Conservation (phyloP, 495 filamentous ascomycete species). For the Xylaria intraflava region DNA sequence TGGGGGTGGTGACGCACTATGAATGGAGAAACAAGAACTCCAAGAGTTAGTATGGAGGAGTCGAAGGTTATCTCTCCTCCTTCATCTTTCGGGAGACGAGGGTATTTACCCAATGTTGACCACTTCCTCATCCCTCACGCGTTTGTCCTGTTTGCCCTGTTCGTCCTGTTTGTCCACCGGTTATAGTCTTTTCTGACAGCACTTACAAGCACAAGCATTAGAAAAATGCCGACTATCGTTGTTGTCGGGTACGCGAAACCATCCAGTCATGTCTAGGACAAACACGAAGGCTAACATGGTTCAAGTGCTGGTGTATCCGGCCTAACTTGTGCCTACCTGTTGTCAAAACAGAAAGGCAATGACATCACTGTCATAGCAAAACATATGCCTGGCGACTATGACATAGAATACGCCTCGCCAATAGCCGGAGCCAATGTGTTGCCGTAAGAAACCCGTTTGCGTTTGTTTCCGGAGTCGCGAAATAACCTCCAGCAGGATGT, state of each 20-base stretch:
- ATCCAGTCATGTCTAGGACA: neutral
- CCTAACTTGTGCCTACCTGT: slow-evolving; percentile 80
- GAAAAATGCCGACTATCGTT: slow-evolving; percentile 41
- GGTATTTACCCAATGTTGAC: neutral
- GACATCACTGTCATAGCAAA: slow-evolving; percentile 78
- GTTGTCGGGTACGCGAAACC: slow-evolving; percentile 51
- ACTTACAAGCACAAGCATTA: neutral
- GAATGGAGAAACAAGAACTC: neutral
- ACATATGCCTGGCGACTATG: slow-evolving; percentile 98
- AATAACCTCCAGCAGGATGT: slow-evolving; percentile 26
- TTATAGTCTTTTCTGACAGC: neutral
- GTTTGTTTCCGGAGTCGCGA: neutral
- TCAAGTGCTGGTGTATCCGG: slow-evolving; percentile 83
- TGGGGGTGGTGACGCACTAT: neutral
- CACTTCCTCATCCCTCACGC: neutral
- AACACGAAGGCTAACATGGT: slow-evolving; percentile 11
- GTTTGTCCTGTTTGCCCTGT: neutral
- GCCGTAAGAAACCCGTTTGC: slow-evolving; percentile 49
- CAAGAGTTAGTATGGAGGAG: neutral
- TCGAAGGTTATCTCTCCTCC: neutral
- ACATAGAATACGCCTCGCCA: slow-evolving; percentile 91
- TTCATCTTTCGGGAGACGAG: neutral
- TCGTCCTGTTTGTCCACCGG: neutral
- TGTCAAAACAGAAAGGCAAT: slow-evolving; percentile 64
- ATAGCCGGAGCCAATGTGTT: slow-evolving; percentile 93